Base-by-base conservation (phyloP, 2,329 filamentous ascomycete species). In the Aspergillus versicolor region DNA sequence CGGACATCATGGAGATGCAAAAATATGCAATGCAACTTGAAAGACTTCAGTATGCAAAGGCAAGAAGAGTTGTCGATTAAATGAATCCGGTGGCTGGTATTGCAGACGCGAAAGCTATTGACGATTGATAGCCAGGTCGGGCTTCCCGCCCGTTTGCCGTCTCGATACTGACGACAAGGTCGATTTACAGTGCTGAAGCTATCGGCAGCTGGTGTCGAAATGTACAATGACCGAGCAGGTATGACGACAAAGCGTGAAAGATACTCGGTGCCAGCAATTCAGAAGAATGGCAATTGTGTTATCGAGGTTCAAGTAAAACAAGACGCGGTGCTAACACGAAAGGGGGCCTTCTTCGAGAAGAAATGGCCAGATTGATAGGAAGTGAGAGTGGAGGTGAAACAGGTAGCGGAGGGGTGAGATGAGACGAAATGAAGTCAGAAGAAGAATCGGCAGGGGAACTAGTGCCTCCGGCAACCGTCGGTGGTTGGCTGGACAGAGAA, bases 141-240 rank as follows among this genome's bases (percentile, higher is more conserved):
- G 71, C 71, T 66, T 70, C 64, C 64, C 66, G 70, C 70, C 72
- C 70, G 67, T 67, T 67, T 58, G 59, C 59, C 54, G 63, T 64
- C 60, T 59, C 57, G 62, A 62, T 56, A 34, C 45, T 57, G 38
- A 57, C 17, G 37, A 37, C 56, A 49, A 17, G 21, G 24, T 32
- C 19, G 19, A 52, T 44, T n/a, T 32, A 41, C 17, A 51, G 47
- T 37, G 19, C 11, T 57, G 45, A 52, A 55, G 44, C 24, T 45
- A 22, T 9, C 37, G 34, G 17, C 47, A 40, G 22, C 43, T n/a
- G 3, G n/a, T 27, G 24, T n/a, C 12, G 12, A 15, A 8, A 45
- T 8, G 43, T n/a, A n/a, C 22, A 30, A 15, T 45, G 21, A 17
- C 5, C 43, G 12, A 24, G 5, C 22, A 30, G 22, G 22, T 42